phyloP scores from a whole-genome alignment of 495 filamentous ascomycete genomes.

The Chlorociboria aeruginascens region DNA sequence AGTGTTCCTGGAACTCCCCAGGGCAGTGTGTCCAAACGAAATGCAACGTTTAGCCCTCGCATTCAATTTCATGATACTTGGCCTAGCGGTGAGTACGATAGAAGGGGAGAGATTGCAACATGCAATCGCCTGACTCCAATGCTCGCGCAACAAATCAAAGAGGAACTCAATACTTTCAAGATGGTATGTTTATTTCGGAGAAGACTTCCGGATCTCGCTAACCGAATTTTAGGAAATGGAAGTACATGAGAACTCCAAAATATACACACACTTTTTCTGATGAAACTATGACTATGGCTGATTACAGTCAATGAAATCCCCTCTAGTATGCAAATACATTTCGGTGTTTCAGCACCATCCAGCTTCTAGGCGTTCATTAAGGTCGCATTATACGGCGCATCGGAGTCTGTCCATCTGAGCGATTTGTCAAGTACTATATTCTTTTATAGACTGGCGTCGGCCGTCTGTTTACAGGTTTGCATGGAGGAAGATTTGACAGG shows the following conservation, averaged over 20 bases:
- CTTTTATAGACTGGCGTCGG: constrained; percentile 19
- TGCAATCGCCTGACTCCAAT: constrained; percentile 96
- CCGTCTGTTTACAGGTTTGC: constrained; percentile 14
- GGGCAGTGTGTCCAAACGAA: constrained; percentile 43
- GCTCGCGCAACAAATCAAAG: constrained; percentile 98
- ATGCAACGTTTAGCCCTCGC: constrained; percentile 83
- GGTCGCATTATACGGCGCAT: constrained; percentile 21
- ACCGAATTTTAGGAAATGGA: constrained; percentile 79
- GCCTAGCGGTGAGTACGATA: constrained; percentile 91
- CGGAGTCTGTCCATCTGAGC: constrained; percentile 21
- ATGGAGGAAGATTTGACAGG: background rate
- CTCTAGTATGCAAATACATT: background rate
- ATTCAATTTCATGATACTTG: constrained; percentile 95
- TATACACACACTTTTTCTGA: constrained; percentile 99
- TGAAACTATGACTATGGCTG: constrained; percentile 18
- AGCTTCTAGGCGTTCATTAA: constrained; percentile 22
- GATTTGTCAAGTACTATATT: constrained; percentile 18
- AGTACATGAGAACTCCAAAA: constrained; percentile 95
- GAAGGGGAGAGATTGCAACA: constrained; percentile 89
- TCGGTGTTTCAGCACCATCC: too few relatives aligned
- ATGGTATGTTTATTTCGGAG: constrained; percentile 56
- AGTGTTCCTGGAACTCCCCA: constrained; percentile 71
- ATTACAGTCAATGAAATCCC: constrained; percentile 11
- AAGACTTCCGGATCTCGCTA: constrained; percentile 13
- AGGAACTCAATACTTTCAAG: constrained; percentile 98